Base-by-base conservation (phyloP, 2,329 filamentous ascomycete species). In the Phoma sp. region DNA sequence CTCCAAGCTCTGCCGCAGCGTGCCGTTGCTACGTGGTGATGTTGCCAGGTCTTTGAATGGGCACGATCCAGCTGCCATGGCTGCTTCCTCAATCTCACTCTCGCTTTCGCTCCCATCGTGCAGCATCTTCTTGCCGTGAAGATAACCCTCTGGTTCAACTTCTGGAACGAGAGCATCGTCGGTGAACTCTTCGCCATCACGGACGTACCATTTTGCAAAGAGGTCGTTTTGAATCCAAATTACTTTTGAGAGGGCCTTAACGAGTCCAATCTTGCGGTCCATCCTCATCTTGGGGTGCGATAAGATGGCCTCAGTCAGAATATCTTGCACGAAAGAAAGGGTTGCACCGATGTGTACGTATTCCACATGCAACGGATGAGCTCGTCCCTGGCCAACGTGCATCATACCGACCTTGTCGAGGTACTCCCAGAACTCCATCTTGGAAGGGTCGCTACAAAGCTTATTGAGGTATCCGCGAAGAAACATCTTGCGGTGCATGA, bases 161-260 rank as follows among this genome's bases (percentile, higher is more conserved):
- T 72, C 68, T 3, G 71, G 71, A n/a, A 72, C 67, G 18, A 78
- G 65, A 22, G 75, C 74, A 56, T 77, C 76, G 4, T 80, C 77
- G 23, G 68, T 74, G 57, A 75, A 82, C 72, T 90, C 88, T 32
- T 86, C 83, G 44, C 87, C 86, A 60, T 90, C 87, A 30, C 83
- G 80, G 32, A 90, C 84, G 65, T 91, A 89, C 87, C 89, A 93
- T 72, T 89, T 89, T n/a, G 89, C 88, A 72, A 93, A 90, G 27
- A 93, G 80, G 72, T 93, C 90, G 69, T 93, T 93, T 75, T 93
- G 90, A 62, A 93, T 92, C 89, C 90, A 93, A 60, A 93, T 87
- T 24, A 93, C 86, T 73, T 95, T 93, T 58, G 86, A 86, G 22
- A 93, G 79, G 0, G 90, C 90, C 70, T 88, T 89, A 41, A 93